Percentiles rank a stretch among this genome's conserved stretches.
Conservation (phyloP, 225 moss, liverwort and hornwort species). For the Takakia lepidozioides region DNA sequence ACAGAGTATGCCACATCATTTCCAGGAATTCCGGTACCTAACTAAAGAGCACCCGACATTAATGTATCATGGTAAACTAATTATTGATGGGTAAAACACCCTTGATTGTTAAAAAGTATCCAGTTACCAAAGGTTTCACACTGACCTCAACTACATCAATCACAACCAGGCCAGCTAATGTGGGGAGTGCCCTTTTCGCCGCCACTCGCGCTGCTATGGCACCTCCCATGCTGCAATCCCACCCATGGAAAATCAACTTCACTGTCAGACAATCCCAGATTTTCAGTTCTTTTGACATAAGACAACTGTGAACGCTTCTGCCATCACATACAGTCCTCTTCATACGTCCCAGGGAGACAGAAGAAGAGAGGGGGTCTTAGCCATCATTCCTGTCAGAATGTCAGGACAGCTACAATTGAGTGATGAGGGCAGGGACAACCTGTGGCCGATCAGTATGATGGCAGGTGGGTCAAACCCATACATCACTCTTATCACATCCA, state of each 20-base stretch:
- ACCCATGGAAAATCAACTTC: slow-evolving; percentile 13
- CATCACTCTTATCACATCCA: slow-evolving; percentile 55
- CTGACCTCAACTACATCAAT: slow-evolving; percentile 97
- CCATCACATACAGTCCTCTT: too few species aligned
- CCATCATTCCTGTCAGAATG: too few species aligned
- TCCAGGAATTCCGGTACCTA: too few species aligned
- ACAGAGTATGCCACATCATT: too few species aligned
- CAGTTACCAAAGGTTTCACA: slow-evolving; percentile 1
- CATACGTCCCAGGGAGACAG: too few species aligned
- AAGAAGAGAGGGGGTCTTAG: too few species aligned
- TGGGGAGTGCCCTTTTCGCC: slow-evolving; percentile 70
- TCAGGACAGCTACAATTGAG: not conserved
- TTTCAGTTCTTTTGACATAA: not conserved
- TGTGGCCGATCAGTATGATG: slow-evolving; percentile 86
- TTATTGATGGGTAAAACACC: too few species aligned
- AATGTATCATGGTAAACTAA: not conserved
- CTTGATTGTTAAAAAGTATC: too few species aligned
- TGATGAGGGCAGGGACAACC: slow-evolving; percentile 29
- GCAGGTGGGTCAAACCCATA: slow-evolving; percentile 75
- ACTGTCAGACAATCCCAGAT: not conserved
- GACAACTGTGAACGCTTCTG: too few species aligned
- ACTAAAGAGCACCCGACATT: not conserved
- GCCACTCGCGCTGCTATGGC: slow-evolving; percentile 89
- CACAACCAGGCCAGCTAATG: slow-evolving; percentile 88
- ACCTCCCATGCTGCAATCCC: slow-evolving; percentile 90